Conservation (phyloP, 2,329 filamentous ascomycete genomes). For the Talaromyces sp. region DNA sequence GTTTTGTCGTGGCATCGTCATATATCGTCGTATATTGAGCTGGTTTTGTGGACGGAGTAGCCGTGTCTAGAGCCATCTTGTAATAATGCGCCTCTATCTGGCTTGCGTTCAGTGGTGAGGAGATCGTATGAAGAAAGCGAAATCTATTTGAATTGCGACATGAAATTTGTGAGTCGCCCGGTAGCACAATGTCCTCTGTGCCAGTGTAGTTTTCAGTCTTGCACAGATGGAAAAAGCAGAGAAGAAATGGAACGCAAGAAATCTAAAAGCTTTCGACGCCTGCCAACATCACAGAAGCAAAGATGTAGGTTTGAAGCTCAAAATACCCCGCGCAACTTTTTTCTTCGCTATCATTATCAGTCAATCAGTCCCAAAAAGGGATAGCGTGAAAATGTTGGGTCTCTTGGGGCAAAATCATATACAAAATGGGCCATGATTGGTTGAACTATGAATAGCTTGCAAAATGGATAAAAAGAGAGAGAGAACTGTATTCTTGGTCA, state of each 20-base stretch:
- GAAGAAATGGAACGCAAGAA: background rate
- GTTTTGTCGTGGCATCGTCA: conserved; percentile 28
- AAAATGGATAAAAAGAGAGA: background rate
- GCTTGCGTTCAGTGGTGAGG: background rate
- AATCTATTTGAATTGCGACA: background rate
- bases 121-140: background rate
- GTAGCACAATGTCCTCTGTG: background rate
- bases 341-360: conserved; percentile 19
- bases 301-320: background rate
- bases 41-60: background rate
- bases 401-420: background rate
- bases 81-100: background rate
- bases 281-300: background rate
- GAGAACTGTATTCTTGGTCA: background rate
- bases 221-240: background rate
- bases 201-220: background rate
- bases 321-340: conserved; percentile 16
- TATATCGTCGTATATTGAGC: conserved; percentile 32
- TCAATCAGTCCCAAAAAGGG: conserved; percentile 12
- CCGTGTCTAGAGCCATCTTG: conserved; percentile 1
- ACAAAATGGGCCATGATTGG: conserved; percentile 4
- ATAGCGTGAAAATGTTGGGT: conserved; percentile 5
- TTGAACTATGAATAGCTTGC: background rate
- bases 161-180: background rate
- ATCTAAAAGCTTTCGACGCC: background rate